Percentiles rank a stretch among this genome's conserved stretches.
phyloP scores from a whole-genome alignment of 2,329 filamentous ascomycete genomes.

The Colletotrichum scovillei region DNA sequence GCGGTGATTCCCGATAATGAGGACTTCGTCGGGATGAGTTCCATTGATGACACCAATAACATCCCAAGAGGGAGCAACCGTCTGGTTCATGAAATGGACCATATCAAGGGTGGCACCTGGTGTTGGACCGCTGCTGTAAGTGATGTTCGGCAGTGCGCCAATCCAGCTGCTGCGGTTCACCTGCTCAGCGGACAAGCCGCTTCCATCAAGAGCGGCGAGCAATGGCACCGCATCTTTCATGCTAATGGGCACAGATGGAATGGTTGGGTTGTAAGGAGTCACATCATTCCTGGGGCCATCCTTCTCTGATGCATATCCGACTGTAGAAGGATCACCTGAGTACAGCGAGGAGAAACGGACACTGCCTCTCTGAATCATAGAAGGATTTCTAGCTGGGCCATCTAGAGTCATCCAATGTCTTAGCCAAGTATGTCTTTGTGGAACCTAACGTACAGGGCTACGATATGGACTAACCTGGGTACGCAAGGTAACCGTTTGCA shows the following conservation, averaged over 20 bases:
- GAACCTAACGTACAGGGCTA: not conserved
- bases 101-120: slow-evolving; percentile 18
- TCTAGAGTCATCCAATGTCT: not conserved
- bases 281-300: slow-evolving; percentile 21
- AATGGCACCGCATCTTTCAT: slow-evolving; percentile 22
- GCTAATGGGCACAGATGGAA: slow-evolving; percentile 19
- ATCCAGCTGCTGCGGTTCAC: slow-evolving; percentile 25
- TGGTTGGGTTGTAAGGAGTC: slow-evolving; percentile 18
- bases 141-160: slow-evolving; percentile 20
- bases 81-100: slow-evolving; percentile 29
- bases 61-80: slow-evolving; percentile 38
- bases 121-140: slow-evolving; percentile 23
- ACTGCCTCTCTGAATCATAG: slow-evolving; percentile 29
- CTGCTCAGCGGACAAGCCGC: slow-evolving; percentile 8
- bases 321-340: slow-evolving; percentile 19
- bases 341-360: slow-evolving; percentile 24
- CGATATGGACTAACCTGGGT: not conserved
- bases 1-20: slow-evolving; percentile 63
- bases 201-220: slow-evolving; percentile 14
- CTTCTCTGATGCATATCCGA: slow-evolving; percentile 24
- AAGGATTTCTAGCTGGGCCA: slow-evolving; percentile 16
- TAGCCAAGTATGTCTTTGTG: not conserved
- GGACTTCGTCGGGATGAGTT: slow-evolving; percentile 52
- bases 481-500: slow-evolving; percentile 21
- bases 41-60: slow-evolving; percentile 54